Percentiles rank a stretch among this genome's conserved stretches.
Conservation (phyloP, 257 asterid species). For the Oldenlandia corymbosa region DNA sequence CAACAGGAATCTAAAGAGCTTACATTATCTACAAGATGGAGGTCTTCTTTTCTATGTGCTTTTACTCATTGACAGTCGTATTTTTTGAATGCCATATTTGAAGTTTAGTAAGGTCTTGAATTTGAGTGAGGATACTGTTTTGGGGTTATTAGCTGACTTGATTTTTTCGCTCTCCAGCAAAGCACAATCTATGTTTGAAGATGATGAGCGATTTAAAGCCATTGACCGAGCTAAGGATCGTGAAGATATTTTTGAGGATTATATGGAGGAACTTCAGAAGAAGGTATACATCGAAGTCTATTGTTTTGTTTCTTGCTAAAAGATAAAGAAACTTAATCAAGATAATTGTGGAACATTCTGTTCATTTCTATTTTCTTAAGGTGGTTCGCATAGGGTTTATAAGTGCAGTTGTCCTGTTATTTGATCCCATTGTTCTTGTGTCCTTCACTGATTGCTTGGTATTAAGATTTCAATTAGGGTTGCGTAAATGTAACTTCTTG, state of each 20-base stretch:
- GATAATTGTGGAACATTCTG: not conserved
- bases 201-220: constrained; percentile 79
- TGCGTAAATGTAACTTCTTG: not conserved
- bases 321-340: not conserved
- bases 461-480: not conserved
- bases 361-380: too few relatives aligned
- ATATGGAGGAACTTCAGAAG: constrained; percentile 63
- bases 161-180: constrained; percentile 45
- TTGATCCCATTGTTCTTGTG: not conserved
- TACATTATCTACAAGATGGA: constrained; percentile 71
- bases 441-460: constrained; percentile 1
- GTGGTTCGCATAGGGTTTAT: not conserved
- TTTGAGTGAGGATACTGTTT: constrained; percentile 11
- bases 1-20: constrained; percentile 77
- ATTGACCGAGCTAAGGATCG: constrained; percentile 78
- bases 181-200: constrained; percentile 61
- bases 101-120: constrained; percentile 4
- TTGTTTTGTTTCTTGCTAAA: not conserved
- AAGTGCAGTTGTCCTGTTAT: not conserved
- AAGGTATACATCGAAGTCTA: constrained; percentile 44
- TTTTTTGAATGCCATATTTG: not conserved
- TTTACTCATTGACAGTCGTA: constrained; percentile 2
- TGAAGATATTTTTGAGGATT: constrained; percentile 77
- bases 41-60: constrained; percentile 38
- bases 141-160: constrained; percentile 18